Evolutionary conservation across 331 rosid species (phyloP).

Genomic region (Rhamnella rubrinervis): DNA sequence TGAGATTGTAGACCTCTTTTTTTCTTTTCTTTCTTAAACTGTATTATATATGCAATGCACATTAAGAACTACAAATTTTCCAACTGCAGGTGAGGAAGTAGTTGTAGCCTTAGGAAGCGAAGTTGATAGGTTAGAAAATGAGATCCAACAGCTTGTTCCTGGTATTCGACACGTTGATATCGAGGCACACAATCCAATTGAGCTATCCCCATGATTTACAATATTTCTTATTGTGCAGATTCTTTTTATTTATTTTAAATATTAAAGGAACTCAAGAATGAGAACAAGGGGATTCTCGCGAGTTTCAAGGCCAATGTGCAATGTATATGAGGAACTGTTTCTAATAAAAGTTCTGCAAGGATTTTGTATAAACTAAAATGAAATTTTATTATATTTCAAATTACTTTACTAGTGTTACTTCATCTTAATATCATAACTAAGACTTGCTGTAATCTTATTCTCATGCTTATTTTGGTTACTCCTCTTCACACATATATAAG

Average conservation of each 20-base stretch:
- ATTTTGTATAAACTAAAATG: too few species aligned
- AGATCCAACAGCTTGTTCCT: constrained; percentile 90
- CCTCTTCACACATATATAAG: too few species aligned
- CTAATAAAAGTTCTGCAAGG: too few species aligned
- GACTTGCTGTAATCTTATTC: too few species aligned
- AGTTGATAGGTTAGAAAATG: constrained; percentile 88
- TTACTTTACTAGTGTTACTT: too few species aligned
- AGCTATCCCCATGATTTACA: constrained; percentile 32
- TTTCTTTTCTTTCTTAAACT: constrained; percentile 13
- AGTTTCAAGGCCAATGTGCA: too few species aligned
- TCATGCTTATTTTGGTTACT: too few species aligned
- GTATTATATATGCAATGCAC: not conserved
- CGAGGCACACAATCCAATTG: constrained; percentile 91
- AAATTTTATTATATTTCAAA: too few species aligned
- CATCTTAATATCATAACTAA: too few species aligned
- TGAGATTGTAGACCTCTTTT: constrained; percentile 6
- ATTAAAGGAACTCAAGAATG: too few species aligned
- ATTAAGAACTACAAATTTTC: constrained; percentile 3
- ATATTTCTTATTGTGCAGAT: not conserved
- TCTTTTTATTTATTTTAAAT: too few species aligned
- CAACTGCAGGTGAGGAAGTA: constrained; percentile 86
- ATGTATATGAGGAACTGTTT: too few species aligned
- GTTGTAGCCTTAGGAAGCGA: constrained; percentile 97
- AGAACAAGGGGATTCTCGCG: not conserved
- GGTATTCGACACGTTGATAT: constrained; percentile 94